Evolutionary conservation across 2,329 filamentous ascomycete species (phyloP).

Genomic region (Diaporthe australafricana): DNA sequence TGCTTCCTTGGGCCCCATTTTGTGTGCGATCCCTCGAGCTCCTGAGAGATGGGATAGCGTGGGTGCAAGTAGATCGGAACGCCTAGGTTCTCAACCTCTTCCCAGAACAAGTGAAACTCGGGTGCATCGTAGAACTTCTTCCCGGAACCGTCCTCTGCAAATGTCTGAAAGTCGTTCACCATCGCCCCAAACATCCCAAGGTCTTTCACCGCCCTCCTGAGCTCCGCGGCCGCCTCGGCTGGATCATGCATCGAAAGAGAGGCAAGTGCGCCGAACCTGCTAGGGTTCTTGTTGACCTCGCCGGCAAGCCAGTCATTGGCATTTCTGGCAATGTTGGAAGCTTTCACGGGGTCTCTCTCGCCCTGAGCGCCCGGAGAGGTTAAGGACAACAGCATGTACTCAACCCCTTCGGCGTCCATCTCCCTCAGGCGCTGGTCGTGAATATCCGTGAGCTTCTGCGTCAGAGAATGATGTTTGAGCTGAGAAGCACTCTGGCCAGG

Average conservation of each 20-base stretch:
- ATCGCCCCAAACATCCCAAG: slow-evolving; percentile 49
- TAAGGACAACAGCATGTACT: slow-evolving; percentile 51
- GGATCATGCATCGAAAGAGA: slow-evolving; percentile 49
- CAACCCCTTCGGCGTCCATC: slow-evolving; percentile 51
- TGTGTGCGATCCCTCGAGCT: slow-evolving; percentile 39
- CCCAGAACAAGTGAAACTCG: slow-evolving; percentile 48
- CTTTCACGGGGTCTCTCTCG: slow-evolving; percentile 42
- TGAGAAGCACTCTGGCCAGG: slow-evolving; percentile 36
- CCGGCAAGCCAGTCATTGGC: slow-evolving; percentile 49
- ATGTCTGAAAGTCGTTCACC: slow-evolving; percentile 49
- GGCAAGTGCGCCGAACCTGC: slow-evolving; percentile 48
- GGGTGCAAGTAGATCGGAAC: slow-evolving; percentile 51
- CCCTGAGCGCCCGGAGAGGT: slow-evolving; percentile 50
- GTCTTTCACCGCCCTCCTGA: slow-evolving; percentile 45
- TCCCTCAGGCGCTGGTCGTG: slow-evolving; percentile 43
- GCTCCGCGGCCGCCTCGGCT: slow-evolving; percentile 45
- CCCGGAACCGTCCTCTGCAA: slow-evolving; percentile 31
- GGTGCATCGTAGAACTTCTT: slow-evolving; percentile 48
- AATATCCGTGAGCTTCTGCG: slow-evolving; percentile 46
- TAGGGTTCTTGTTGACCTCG: slow-evolving; percentile 43
- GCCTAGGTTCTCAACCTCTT: slow-evolving; percentile 45
- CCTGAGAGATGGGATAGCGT: slow-evolving; percentile 45
- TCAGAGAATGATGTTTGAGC: slow-evolving; percentile 41
- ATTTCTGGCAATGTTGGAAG: slow-evolving; percentile 42
- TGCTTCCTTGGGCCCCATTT: slow-evolving; percentile 45